Evolutionary conservation across 192 early-diverging fungal genomes (phyloP).

Genomic region (Podila epicladia): DNA sequence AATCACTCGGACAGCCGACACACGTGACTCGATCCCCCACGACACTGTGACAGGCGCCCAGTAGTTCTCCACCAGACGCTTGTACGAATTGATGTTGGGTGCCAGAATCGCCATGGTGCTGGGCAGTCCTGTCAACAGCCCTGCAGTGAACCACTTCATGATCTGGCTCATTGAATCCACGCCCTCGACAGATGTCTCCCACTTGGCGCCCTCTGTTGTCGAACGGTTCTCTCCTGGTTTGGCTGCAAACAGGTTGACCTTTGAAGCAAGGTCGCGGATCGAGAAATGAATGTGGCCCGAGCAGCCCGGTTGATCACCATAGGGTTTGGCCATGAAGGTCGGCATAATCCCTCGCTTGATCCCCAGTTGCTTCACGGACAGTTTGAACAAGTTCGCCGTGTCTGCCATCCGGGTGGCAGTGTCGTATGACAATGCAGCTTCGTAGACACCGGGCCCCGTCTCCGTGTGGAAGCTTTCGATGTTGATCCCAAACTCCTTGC

Average conservation of each 20-base stretch:
- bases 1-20: conserved; percentile 78
- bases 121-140: conserved; percentile 68
- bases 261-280: conserved; percentile 56
- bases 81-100: conserved; percentile 85
- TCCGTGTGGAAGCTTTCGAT: conserved; percentile 86
- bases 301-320: conserved; percentile 75
- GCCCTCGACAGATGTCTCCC: conserved; percentile 38
- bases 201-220: conserved; percentile 5
- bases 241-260: conserved; percentile 64
- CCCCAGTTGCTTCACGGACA: conserved; percentile 76
- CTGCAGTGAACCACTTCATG: conserved; percentile 66
- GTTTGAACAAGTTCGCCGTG: conserved; percentile 82
- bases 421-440: conserved; percentile 77
- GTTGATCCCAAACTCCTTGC: conserved; percentile 64
- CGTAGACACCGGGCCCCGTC: conserved; percentile 85
- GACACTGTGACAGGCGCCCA: conserved; percentile 87
- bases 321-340: conserved; percentile 89
- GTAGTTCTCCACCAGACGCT: conserved; percentile 82
- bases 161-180: conserved; percentile 58
- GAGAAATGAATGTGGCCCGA: conserved; percentile 85
- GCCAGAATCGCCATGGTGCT: conserved; percentile 78
- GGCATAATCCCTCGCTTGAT: conserved; percentile 75
- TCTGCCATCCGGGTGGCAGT: conserved; percentile 71
- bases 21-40: conserved; percentile 82
- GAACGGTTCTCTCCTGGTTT: conserved; percentile 19